Conservation (phyloP, 169 alveolate genomes). For the Eimeria maxima region DNA sequence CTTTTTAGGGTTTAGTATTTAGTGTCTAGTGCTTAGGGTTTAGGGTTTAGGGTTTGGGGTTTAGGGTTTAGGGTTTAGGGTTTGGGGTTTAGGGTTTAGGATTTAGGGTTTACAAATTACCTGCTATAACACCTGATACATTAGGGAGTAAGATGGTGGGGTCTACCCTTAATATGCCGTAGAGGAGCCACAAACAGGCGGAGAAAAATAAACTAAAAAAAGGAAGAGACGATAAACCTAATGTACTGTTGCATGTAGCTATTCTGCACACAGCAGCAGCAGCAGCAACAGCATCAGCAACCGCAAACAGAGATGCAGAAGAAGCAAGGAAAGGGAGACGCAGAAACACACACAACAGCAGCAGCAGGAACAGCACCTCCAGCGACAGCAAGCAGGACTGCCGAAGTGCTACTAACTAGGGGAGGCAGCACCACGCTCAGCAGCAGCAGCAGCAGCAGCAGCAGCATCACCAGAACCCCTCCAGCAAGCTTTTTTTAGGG, state of each 20-base stretch:
- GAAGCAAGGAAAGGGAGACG: neutral
- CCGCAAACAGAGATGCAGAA: neutral
- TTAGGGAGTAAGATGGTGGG: constrained; percentile 74
- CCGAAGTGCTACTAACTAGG: neutral
- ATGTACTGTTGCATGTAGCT: constrained; percentile 59
- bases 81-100: constrained; percentile 17
- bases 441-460: neutral
- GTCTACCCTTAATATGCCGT: constrained; percentile 58
- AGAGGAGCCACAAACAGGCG: constrained; percentile 71
- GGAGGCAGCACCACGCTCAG: neutral
- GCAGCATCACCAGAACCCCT: too few species aligned
- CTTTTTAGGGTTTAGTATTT: neutral
- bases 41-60: neutral
- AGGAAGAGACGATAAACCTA: constrained; percentile 55
- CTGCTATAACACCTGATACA: constrained; percentile 64
- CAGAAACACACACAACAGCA: neutral
- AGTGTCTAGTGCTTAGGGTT: too few species aligned
- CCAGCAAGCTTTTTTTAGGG: too few species aligned
- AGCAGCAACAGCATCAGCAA: neutral
- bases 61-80: constrained; percentile 11
- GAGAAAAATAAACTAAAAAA: constrained; percentile 67
- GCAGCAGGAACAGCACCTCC: neutral
- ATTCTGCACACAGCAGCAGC: constrained; percentile 49
- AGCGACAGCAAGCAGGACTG: neutral
- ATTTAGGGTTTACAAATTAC: neutral